A percentile compares a stretch with the other conserved stretches of the same genome.
phyloP scores from a whole-genome alignment of 805 yeast species.

The Saccharomycopsis amapae region DNA sequence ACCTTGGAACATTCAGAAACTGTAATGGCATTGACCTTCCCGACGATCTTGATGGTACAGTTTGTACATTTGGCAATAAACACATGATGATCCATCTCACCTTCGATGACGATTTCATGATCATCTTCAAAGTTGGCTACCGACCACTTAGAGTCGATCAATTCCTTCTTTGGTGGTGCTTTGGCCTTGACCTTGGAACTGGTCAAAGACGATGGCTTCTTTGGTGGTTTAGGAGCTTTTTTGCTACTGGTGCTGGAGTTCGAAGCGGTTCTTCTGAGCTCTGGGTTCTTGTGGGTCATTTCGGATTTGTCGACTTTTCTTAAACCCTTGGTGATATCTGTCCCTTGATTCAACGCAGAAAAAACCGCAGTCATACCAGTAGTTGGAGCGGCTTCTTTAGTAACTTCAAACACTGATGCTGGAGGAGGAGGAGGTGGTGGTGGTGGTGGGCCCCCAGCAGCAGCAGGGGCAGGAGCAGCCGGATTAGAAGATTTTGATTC shows the following conservation, averaged over 20 bases:
- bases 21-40: constrained; percentile 86
- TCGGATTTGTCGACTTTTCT: constrained; percentile 90
- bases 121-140: constrained; percentile 67
- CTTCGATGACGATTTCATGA: constrained; percentile 65
- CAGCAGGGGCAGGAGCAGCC: constrained; percentile 27
- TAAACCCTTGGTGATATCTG: constrained; percentile 71
- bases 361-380: constrained; percentile 71
- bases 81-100: constrained; percentile 79
- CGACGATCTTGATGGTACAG: constrained; percentile 72
- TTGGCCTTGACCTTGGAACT: constrained; percentile 24
- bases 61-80: constrained; percentile 78
- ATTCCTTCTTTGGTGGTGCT: constrained; percentile 58
- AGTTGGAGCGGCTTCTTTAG: constrained; percentile 25
- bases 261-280: constrained; percentile 39
- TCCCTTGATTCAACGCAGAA: constrained; percentile 84
- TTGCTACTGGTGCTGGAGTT: constrained; percentile 41
- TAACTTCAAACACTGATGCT: constrained; percentile 55
- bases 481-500: constrained; percentile 25
- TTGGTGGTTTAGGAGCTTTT: constrained; percentile 68
- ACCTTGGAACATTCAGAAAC: constrained; percentile 63
- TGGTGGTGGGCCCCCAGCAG: constrained; percentile 33
- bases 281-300: constrained; percentile 91
- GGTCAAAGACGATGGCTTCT: constrained; percentile 64
- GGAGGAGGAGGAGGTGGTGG: constrained; percentile 95
- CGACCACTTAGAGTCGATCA: constrained; percentile 84